Base-by-base conservation (phyloP, 345 rosid species). In the Firmiana major region DNA sequence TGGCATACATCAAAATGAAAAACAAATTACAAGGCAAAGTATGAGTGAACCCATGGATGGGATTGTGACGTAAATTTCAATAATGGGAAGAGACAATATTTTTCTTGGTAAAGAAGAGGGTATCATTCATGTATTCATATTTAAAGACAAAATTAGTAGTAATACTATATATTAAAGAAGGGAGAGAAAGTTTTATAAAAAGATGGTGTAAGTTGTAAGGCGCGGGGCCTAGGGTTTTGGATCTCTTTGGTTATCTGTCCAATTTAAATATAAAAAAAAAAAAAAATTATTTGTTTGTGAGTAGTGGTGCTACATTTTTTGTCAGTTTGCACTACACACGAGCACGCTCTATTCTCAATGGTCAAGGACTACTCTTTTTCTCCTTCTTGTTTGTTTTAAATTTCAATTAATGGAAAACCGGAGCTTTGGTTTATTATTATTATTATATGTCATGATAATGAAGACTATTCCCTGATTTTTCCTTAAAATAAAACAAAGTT, bases 261-360 rank as follows among this genome's bases (percentile, higher is more conserved):
- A 38, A 38, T 17, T 64, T 1, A 38, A 65, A 10, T 38, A 31
- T 8, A 3, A 64, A 38, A 3, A 9, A 9, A 8, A 34, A 2
- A 15, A 43, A 2, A n/a, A n/a, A n/a, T n/a, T 5, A 17, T 1
- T 53, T 53, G 28, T 19, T 19, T 40, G 71, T 19, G 0, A 65
- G 71, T 65, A 63, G 72, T 19, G 60, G 31, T 62, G 34, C n/a
- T 38, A 60, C 53, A 69, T 38, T 15, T 46, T 79, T 81, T 77
- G 79, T 79, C 80, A 17, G 51, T 53, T 38, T 19, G 59, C 75
- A 73, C 80, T 13, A 28, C 84, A 53, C 87, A 85, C 82, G 81
- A 76, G 81, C 71, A 75, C 79, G 80, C 78, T 77, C 64, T 2
- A 5, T 38, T 38, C 40, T 38, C 42, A 6, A 40, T 7, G 8